These are phyloP conservation scores for Trichomonas vaginalis DNA, from an alignment of 208 protist species.

Conservation along the genomic window DNA sequence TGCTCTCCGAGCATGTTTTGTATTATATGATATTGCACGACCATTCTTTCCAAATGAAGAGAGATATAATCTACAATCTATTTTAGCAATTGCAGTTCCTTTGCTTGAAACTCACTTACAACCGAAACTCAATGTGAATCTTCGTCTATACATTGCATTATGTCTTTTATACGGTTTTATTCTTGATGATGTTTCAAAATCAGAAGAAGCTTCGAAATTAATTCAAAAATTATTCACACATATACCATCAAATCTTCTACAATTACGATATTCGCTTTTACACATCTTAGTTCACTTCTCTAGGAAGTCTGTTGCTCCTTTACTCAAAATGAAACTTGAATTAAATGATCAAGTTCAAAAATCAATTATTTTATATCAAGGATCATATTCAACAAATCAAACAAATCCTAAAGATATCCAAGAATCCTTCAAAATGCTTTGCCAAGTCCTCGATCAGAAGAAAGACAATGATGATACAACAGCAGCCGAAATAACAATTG, in stretches of 20 bases:
- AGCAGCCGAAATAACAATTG: conserved; percentile 5
- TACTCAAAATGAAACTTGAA: background rate
- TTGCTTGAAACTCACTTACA: background rate
- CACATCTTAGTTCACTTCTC: background rate
- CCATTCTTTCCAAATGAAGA: background rate
- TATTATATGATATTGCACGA: background rate
- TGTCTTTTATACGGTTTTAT: background rate
- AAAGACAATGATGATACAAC: background rate
- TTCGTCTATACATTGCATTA: background rate
- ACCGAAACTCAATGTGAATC: background rate
- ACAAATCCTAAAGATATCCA: background rate
- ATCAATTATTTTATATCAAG: background rate
- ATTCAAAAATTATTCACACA: background rate
- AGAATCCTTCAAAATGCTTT: background rate
- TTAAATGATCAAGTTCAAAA: conserved; percentile 7
- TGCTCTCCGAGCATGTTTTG: background rate
- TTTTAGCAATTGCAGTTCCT: background rate
- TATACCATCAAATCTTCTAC: background rate
- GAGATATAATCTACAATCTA: background rate
- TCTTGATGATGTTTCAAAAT: conserved; percentile 7
- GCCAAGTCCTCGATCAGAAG: background rate
- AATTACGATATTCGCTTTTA: background rate
- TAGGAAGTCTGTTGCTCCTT: background rate
- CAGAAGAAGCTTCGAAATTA: background rate
- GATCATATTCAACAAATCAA: background rate